Percentiles rank a stretch among this genome's conserved stretches.
Conservation (phyloP, 1,139 yeast genomes). For the Diutina mesorugosa region DNA sequence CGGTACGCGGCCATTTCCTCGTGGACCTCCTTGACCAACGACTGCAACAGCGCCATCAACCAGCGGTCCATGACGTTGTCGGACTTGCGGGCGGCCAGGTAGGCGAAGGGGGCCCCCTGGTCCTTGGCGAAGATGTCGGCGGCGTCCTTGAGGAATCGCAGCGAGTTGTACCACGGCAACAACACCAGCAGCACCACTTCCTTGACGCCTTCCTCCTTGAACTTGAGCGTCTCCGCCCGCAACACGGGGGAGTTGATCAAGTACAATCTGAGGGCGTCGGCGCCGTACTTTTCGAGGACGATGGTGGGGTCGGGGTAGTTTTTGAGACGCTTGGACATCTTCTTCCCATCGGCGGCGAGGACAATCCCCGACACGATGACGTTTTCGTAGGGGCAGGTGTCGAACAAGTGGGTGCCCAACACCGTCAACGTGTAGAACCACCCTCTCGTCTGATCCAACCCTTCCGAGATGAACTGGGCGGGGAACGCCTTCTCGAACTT, state of each 20-base stretch:
- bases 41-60: constrained; percentile 90
- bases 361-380: constrained; percentile 96
- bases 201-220: constrained; percentile 97
- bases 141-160: constrained; percentile 91
- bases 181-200: constrained; percentile 93
- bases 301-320: constrained; percentile 92
- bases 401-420: constrained; percentile 88
- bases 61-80: constrained; percentile 95
- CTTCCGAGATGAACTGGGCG: constrained; percentile 96
- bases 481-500: constrained; percentile 55
- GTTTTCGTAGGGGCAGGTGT: constrained; percentile 86
- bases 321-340: constrained; percentile 97
- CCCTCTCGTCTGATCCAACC: constrained; percentile 99
- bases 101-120: constrained; percentile 57
- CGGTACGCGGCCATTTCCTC: constrained; percentile 83
- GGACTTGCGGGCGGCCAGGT: constrained; percentile 50
- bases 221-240: constrained; percentile 91
- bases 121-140: constrained; percentile 74
- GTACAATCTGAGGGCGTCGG: constrained; percentile 92
- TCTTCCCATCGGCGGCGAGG: constrained; percentile 95
- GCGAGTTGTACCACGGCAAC: constrained; percentile 97
- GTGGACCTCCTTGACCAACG: constrained; percentile 76
- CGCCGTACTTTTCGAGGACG: constrained; percentile 82
- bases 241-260: constrained; percentile 95
- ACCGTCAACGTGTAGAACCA: constrained; percentile 98